These are phyloP conservation scores for Leccinum sublutescens DNA, from an alignment of 768 basidiomycete species.

Conservation along the genomic window DNA sequence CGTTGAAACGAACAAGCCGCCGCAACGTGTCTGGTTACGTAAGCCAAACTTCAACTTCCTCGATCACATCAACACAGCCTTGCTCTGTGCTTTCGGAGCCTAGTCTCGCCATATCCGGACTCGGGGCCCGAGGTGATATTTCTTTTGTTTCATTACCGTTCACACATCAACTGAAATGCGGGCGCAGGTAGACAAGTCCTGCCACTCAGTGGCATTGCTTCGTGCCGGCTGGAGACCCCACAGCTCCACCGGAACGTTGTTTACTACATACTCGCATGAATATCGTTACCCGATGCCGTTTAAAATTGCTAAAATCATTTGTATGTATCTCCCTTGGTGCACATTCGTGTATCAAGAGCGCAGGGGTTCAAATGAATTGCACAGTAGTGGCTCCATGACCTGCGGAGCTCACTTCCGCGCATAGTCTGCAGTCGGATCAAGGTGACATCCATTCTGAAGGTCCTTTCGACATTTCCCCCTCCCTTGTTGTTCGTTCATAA, in stretches of 20 bases:
- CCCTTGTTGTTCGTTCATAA: too few relatives aligned
- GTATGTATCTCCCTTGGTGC: not conserved
- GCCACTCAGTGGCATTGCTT: not conserved
- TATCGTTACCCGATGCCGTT: not conserved
- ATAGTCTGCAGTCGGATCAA: too few relatives aligned
- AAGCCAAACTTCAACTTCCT: not conserved
- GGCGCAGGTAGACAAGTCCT: not conserved
- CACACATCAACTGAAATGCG: not conserved
- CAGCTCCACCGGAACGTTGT: not conserved
- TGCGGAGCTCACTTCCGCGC: too few relatives aligned
- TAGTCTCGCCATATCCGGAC: not conserved
- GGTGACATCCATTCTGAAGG: too few relatives aligned
- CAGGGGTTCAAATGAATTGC: not conserved
- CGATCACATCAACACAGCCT: too few relatives aligned
- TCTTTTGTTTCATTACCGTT: not conserved
- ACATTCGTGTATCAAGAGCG: too few relatives aligned
- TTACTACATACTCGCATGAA: not conserved
- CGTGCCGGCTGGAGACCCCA: not conserved
- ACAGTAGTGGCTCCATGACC: too few relatives aligned
- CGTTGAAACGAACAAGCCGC: not conserved
- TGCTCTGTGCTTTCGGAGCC: too few relatives aligned
- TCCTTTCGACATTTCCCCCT: too few relatives aligned
- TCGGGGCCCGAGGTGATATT: not conserved
- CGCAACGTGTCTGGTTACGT: not conserved
- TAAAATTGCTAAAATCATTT: not conserved